Percentiles rank a stretch among this genome's conserved stretches.
Evolutionary conservation across 495 filamentous ascomycete species (phyloP).

Genomic region (Astrocystis sublimbata): DNA sequence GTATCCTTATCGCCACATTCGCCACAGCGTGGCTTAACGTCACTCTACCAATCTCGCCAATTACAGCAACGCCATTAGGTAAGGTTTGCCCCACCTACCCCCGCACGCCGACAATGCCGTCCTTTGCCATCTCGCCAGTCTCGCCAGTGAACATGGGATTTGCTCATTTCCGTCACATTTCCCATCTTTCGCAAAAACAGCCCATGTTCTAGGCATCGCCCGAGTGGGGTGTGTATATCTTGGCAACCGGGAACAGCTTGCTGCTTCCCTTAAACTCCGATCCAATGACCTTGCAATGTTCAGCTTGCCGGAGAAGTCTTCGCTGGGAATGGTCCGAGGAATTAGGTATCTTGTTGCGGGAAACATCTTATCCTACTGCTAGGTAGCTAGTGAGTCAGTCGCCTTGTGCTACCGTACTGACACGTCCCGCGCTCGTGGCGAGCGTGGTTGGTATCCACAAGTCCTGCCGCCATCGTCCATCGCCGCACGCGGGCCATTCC

Average conservation of each 20-base stretch:
- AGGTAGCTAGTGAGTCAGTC: too few relatives aligned
- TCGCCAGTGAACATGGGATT: conserved; percentile 9
- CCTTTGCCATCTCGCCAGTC: too few relatives aligned
- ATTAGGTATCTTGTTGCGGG: not conserved
- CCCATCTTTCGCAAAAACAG: not conserved
- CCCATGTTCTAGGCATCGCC: too few relatives aligned
- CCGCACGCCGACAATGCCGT: too few relatives aligned
- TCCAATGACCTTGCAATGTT: not conserved
- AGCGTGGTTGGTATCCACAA: too few relatives aligned
- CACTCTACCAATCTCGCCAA: not conserved
- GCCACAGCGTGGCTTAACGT: conserved; percentile 4
- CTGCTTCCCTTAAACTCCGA: not conserved
- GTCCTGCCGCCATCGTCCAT: too few relatives aligned
- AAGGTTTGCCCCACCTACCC: not conserved
- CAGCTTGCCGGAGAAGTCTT: too few relatives aligned
- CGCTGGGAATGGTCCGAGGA: not conserved
- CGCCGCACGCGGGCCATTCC: too few relatives aligned
- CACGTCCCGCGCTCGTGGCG: too few relatives aligned
- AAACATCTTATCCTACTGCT: too few relatives aligned
- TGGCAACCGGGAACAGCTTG: not conserved
- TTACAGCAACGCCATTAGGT: not conserved
- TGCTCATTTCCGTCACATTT: not conserved
- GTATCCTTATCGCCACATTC: too few relatives aligned
- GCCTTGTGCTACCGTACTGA: too few relatives aligned
- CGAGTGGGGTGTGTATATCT: not conserved